Evolutionary conservation across 31 red algal species (phyloP).

Genomic region (Asparagopsis taxiformis): DNA sequence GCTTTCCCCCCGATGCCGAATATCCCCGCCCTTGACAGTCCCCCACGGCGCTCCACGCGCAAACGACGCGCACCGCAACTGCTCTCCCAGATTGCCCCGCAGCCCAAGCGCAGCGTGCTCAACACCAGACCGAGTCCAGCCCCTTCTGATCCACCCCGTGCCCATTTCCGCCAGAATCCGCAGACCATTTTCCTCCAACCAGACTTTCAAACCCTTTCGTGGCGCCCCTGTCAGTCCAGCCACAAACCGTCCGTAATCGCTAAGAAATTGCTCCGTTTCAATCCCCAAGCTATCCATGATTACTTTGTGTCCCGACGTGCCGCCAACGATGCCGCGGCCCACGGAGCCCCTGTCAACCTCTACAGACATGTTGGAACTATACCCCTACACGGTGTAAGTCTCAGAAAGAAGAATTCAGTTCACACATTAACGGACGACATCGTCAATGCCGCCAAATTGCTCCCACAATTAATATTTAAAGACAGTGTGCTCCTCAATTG

Average conservation of each 20-base stretch:
- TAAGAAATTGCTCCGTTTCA: background rate
- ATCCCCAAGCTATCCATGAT: background rate
- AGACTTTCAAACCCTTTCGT: background rate
- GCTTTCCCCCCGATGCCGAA: too few species aligned
- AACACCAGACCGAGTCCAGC: background rate
- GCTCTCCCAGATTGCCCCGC: background rate
- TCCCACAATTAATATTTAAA: background rate
- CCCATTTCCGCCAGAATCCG: background rate
- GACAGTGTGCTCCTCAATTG: background rate
- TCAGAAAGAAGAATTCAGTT: background rate
- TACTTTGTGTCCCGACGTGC: background rate
- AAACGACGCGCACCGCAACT: background rate
- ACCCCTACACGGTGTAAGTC: background rate
- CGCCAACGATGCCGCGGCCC: background rate
- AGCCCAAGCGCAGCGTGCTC: background rate
- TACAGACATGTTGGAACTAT: conserved; percentile 1
- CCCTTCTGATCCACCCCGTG: background rate
- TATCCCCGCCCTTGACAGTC: too few species aligned
- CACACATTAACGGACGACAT: background rate
- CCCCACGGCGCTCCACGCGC: background rate
- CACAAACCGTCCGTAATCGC: background rate
- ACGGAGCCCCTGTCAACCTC: background rate
- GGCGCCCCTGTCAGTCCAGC: background rate
- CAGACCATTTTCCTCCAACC: background rate
- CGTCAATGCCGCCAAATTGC: background rate